Evolutionary conservation across 169 alveolate species (phyloP), one percentile per base, ranked within the genome.

Genomic region (Plasmodium yoelii): DNA sequence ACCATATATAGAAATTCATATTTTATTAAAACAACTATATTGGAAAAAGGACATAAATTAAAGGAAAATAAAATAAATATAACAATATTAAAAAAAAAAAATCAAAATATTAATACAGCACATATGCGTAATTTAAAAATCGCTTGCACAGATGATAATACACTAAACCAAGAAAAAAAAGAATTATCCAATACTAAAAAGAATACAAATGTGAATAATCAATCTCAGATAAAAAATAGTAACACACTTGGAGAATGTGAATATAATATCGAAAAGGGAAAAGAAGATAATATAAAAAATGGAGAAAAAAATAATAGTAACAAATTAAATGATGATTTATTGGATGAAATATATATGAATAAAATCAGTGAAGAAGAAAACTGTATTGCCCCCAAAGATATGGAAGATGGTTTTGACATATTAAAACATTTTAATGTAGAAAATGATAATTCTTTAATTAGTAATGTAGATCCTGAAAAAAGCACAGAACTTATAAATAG

Each of bases 401-500:
- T 65, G 44, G 46, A 65, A 4, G 74, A n/a, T 26, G 44, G 56
- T 55, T 46, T 65, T 49, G 44, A 80, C 68, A 53, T 80, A 2
- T 9, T 80, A 28, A 71, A 64, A 39, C 53, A 80, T 24, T 80
- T 80, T 51, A 51, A 47, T 19, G 18, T 49, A 19, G 72, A 61
- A 65, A 28, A 18, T 56, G 82, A 80, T 26, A 67, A 80, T 18
- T 15, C 84, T n/a, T 22, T 80, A 53, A 59, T 55, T 53, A 80
- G 90, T 42, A 46, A 80, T 59, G 18, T 80, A 49, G 68, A 49
- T 19, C 82, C 90, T 55, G 90, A 64, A 80, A 49, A 80, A 51
- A 80, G 90, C 26, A 80, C 65, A 80, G 82, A 80, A 42, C 64
- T 80, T 34, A 80, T 80, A 55, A 60, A 68, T 39, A 65, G 90